phyloP scores from a whole-genome alignment of 2,329 filamentous ascomycete species.

The Madurella fahalii region DNA sequence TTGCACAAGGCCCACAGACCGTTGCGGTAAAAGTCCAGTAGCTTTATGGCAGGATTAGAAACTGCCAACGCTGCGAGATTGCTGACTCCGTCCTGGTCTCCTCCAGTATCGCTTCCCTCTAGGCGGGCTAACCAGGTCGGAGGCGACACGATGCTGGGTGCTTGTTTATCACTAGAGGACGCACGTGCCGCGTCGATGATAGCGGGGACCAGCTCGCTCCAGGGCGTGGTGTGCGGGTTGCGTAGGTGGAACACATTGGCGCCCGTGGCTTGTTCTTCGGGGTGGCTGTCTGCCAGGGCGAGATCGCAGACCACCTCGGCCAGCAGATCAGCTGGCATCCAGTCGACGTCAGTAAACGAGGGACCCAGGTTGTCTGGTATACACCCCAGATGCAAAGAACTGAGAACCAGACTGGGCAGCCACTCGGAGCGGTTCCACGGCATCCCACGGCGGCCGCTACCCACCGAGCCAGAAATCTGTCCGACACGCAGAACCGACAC shows the following conservation, averaged over 20 bases:
- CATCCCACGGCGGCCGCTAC: neutral
- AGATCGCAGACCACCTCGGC: neutral
- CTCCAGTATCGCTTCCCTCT: neutral
- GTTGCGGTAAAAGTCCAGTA: neutral
- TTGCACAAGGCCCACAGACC: neutral
- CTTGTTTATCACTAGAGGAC: too few species aligned
- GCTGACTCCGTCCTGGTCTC: neutral
- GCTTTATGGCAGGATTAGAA: neutral
- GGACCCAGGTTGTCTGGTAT: neutral
- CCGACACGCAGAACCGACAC: neutral
- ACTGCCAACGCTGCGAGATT: neutral
- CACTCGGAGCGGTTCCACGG: slow-evolving; percentile 2
- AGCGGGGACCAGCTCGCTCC: neutral
- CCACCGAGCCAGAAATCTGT: neutral
- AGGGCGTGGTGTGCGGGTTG: neutral
- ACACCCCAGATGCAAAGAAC: neutral
- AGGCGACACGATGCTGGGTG: neutral
- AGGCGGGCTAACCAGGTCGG: neutral
- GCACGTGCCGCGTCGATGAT: neutral
- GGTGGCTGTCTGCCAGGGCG: neutral
- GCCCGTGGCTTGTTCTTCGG: neutral
- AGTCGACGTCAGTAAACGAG: neutral
- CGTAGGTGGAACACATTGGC: neutral
- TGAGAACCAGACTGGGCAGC: neutral
- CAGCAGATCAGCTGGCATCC: neutral